Percentiles rank a stretch among this genome's conserved stretches.
Evolutionary conservation across 441 rosid genomes (phyloP).

Genomic region (Viola pubescens): DNA sequence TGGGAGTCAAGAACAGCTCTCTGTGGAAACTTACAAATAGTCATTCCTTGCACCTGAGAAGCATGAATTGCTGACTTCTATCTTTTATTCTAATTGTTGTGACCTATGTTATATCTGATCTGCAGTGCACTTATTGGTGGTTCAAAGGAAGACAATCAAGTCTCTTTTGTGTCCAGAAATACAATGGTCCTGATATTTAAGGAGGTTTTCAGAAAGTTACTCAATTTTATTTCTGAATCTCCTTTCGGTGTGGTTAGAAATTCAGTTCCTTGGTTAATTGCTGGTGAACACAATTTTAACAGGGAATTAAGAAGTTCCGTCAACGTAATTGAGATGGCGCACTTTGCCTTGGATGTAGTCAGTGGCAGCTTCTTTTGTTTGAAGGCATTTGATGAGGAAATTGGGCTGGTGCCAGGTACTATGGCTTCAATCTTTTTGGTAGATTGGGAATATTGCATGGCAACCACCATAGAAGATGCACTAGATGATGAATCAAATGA

Average conservation of each 20-base stretch:
- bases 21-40: no score
- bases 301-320: conserved; percentile 27
- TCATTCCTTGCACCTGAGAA: no score
- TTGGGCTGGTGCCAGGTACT: conserved; percentile 45
- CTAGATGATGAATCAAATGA: conserved; percentile 34
- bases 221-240: conserved; percentile 48
- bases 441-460: conserved; percentile 59
- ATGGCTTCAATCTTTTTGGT: conserved; percentile 54
- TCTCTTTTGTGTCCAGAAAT: conserved; percentile 53
- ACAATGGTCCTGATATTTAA: conserved; percentile 42
- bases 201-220: conserved; percentile 42
- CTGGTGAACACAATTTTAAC: conserved; percentile 23
- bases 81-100: no score
- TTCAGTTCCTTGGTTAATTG: conserved; percentile 35
- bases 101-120: conserved; percentile 19
- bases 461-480: conserved; percentile 22
- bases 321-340: conserved; percentile 35
- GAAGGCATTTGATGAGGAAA: conserved; percentile 44
- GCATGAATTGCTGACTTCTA: no score
- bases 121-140: conserved; percentile 88
- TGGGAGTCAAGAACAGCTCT: no score
- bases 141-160: conserved; percentile 35
- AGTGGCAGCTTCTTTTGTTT: conserved; percentile 57
- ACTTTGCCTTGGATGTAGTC: conserved; percentile 63
- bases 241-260: conserved; percentile 55